phyloP scores from a whole-genome alignment of 805 yeast species.

The Suhomyces sp. region DNA sequence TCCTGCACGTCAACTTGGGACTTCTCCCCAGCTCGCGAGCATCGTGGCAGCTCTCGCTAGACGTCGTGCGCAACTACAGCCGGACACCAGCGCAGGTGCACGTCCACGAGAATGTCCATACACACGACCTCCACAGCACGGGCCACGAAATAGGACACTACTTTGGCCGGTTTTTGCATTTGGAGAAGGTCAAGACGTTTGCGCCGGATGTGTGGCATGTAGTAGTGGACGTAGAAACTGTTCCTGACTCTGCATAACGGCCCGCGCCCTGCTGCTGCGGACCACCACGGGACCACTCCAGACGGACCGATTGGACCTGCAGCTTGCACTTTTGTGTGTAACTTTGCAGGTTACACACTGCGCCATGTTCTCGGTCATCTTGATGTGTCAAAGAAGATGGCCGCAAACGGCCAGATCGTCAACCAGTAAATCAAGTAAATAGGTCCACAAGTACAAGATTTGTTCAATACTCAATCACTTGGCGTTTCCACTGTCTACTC shows the following conservation, averaged over 20 bases:
- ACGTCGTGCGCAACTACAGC: slow-evolving; percentile 11
- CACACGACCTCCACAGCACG: slow-evolving; percentile 37
- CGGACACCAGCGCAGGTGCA: slow-evolving; percentile 40
- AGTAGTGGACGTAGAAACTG: slow-evolving; percentile 33
- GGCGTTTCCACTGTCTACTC: too few relatives aligned
- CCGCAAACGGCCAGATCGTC: neutral
- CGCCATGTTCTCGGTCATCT: neutral
- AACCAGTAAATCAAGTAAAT: neutral
- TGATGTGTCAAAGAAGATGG: neutral
- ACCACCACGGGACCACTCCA: too few relatives aligned
- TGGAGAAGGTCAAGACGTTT: slow-evolving; percentile 74
- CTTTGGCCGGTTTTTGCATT: slow-evolving; percentile 26
- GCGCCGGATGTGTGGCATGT: slow-evolving; percentile 87
- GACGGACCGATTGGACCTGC: neutral
- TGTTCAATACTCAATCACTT: too few relatives aligned
- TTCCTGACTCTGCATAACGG: too few relatives aligned
- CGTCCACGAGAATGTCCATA: slow-evolving; percentile 72
- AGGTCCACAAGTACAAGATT: too few relatives aligned
- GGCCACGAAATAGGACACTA: slow-evolving; percentile 11
- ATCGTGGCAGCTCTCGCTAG: slow-evolving; percentile 54
- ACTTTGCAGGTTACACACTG: neutral
- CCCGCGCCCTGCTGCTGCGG: too few relatives aligned
- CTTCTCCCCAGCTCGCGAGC: slow-evolving; percentile 67
- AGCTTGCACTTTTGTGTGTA: neutral
- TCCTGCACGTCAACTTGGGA: slow-evolving; percentile 73